A percentile compares a stretch with the other conserved stretches of the same genome.
These are phyloP conservation scores for Iberis amara DNA, from an alignment of 441 rosid species.

Conservation along the genomic window DNA sequence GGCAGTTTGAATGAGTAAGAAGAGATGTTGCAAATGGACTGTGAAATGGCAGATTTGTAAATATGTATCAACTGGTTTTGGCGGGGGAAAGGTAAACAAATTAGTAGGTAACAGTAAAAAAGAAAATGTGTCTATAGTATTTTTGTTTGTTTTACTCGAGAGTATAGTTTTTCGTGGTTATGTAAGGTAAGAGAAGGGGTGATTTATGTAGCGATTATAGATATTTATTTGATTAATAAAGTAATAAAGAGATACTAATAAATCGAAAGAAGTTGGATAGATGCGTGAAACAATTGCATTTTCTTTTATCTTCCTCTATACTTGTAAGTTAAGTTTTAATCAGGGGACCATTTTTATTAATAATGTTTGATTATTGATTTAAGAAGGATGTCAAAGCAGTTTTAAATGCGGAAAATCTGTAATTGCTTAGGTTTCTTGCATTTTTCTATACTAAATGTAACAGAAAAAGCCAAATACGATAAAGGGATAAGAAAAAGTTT, in stretches of 20 bases:
- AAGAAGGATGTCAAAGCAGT: constrained; percentile 7
- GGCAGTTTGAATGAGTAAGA: constrained; percentile 33
- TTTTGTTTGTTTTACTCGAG: constrained; percentile 8
- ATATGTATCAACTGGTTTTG: constrained; percentile 55
- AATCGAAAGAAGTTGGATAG: not conserved
- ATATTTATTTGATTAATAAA: constrained; percentile 27
- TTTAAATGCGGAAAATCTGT: constrained; percentile 17
- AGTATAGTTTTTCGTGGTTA: constrained; percentile 17
- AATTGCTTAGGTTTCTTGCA: constrained; percentile 6
- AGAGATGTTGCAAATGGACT: constrained; percentile 1
- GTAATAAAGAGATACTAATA: constrained; percentile 24
- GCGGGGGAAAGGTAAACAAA: constrained; percentile 37
- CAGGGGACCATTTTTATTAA: constrained; percentile 13
- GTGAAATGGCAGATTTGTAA: constrained; percentile 47
- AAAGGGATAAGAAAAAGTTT: constrained; percentile 26
- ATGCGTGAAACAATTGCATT: constrained; percentile 6
- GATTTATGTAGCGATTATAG: constrained; percentile 31
- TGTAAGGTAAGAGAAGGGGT: constrained; percentile 19
- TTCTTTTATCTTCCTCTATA: not conserved
- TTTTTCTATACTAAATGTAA: not conserved
- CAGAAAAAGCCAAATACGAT: constrained; percentile 18
- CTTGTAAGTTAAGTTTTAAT: not conserved
- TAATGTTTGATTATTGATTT: not conserved
- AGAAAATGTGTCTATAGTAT: constrained; percentile 23
- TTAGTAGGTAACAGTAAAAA: constrained; percentile 25